phyloP scores from a whole-genome alignment of 2,329 filamentous ascomycete species.

The Geosmithia putterillii region DNA sequence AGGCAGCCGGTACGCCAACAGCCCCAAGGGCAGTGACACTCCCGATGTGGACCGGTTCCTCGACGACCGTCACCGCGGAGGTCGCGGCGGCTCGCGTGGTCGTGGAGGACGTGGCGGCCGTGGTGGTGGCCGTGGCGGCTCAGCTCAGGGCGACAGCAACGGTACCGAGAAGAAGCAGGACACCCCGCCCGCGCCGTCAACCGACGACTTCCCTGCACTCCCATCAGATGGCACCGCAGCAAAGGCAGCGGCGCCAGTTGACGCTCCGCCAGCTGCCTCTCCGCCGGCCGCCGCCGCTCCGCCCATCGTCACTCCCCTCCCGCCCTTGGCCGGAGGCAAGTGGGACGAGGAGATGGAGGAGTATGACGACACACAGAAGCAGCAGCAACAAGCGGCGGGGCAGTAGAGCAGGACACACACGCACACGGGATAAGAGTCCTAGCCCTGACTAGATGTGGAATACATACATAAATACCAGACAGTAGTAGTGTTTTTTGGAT shows the following conservation, averaged over 20 bases:
- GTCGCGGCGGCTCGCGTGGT: slow-evolving; percentile 17
- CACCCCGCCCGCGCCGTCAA: slow-evolving; percentile 12
- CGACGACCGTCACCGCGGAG: slow-evolving; percentile 19
- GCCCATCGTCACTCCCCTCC: slow-evolving; percentile 1
- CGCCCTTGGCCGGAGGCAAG: slow-evolving; percentile 22
- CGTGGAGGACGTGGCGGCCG: slow-evolving; percentile 19
- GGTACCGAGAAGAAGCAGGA: background rate
- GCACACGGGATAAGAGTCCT: background rate
- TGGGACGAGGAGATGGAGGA: slow-evolving; percentile 50
- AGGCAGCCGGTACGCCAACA: slow-evolving; percentile 31
- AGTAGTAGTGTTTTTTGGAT: too few species aligned
- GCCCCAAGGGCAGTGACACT: slow-evolving; percentile 15
- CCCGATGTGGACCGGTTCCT: slow-evolving; percentile 22
- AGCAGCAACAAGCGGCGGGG: background rate
- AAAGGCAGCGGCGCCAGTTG: too few species aligned
- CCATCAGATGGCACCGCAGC: slow-evolving; percentile 13
- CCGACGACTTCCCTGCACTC: slow-evolving; percentile 23
- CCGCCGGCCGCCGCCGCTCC: slow-evolving; percentile 13
- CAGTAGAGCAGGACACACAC: background rate
- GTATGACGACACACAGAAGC: slow-evolving; percentile 23
- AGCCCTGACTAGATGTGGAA: background rate
- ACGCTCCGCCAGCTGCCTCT: slow-evolving; percentile 7
- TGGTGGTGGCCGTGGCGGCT: slow-evolving; percentile 12
- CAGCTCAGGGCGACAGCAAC: background rate
- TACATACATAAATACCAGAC: too few species aligned